Evolutionary conservation across 176 grass and related monocot species (phyloP).

Genomic region (Pharus latifolius): DNA sequence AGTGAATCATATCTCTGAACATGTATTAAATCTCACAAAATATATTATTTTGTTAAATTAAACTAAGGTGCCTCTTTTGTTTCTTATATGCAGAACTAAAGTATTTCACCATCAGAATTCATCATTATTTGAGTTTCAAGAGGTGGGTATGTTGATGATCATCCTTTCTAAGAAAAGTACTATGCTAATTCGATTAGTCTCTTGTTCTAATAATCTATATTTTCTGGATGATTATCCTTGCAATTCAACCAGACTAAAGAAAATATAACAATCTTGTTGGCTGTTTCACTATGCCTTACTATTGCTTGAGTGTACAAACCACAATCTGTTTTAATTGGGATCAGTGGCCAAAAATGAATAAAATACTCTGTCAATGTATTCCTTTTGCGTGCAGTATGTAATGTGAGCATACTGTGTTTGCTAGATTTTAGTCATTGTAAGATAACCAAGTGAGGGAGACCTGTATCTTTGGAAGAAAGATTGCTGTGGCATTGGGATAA

Average conservation of each 20-base stretch:
- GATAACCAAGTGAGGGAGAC: not conserved
- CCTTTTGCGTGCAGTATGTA: not conserved
- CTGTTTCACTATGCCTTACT: not conserved
- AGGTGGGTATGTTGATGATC: constrained; percentile 28
- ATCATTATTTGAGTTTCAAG: not conserved
- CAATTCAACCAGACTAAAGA: not conserved
- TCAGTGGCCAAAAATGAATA: not conserved
- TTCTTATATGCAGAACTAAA: constrained; percentile 36
- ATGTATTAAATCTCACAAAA: not conserved
- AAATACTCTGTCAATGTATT: not conserved
- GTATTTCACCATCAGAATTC: constrained; percentile 1
- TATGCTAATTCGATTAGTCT: not conserved
- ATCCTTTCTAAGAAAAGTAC: not conserved
- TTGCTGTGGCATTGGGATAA: too few relatives aligned
- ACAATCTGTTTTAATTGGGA: not conserved
- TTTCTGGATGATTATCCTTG: not conserved
- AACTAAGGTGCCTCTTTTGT: not conserved
- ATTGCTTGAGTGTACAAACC: not conserved
- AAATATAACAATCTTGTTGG: not conserved
- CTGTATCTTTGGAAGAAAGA: too few relatives aligned
- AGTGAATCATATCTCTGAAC: not conserved
- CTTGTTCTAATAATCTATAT: not conserved
- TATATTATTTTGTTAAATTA: not conserved
- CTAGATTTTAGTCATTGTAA: not conserved
- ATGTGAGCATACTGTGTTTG: not conserved